Percentiles rank a stretch among this genome's conserved stretches.
These are phyloP conservation scores for Chenopodium formosanum DNA, from an alignment of 148 eudicot genomes.

Conservation along the genomic window DNA sequence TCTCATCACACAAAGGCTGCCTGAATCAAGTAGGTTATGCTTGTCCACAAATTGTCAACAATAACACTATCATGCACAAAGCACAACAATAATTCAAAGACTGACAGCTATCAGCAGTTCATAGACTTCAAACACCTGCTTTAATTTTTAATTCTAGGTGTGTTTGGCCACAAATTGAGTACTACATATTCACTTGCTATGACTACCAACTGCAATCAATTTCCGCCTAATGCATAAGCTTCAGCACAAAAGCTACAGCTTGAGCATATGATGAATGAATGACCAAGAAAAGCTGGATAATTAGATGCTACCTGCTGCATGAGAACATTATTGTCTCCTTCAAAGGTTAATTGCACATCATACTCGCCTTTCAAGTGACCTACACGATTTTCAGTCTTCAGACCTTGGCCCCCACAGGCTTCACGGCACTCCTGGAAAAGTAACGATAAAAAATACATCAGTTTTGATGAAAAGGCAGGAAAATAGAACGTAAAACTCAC, in stretches of 20 bases:
- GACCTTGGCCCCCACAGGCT: constrained; percentile 97
- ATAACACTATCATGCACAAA: neutral
- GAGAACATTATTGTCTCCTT: constrained; percentile 96
- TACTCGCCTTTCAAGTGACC: constrained; percentile 87
- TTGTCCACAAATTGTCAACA: neutral
- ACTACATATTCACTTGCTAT: neutral
- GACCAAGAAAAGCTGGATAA: constrained; percentile 1
- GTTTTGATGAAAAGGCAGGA: neutral
- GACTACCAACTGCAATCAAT: neutral
- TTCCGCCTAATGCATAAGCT: neutral
- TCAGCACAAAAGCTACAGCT: neutral
- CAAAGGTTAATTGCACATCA: constrained; percentile 93
- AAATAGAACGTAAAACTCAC: neutral
- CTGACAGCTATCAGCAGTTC: neutral
- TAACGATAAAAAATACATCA: neutral
- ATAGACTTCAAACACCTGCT: neutral
- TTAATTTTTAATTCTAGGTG: neutral
- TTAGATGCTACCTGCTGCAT: constrained; percentile 87
- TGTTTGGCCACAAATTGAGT: neutral
- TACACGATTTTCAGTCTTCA: constrained; percentile 89
- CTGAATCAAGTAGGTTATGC: neutral
- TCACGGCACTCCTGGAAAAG: constrained; percentile 84
- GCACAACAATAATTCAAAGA: neutral
- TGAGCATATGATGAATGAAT: neutral
- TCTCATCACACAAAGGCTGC: neutral